Base-by-base conservation (phyloP, 2,329 filamentous ascomycete species). In the Aspergillus quadrilineatus region DNA sequence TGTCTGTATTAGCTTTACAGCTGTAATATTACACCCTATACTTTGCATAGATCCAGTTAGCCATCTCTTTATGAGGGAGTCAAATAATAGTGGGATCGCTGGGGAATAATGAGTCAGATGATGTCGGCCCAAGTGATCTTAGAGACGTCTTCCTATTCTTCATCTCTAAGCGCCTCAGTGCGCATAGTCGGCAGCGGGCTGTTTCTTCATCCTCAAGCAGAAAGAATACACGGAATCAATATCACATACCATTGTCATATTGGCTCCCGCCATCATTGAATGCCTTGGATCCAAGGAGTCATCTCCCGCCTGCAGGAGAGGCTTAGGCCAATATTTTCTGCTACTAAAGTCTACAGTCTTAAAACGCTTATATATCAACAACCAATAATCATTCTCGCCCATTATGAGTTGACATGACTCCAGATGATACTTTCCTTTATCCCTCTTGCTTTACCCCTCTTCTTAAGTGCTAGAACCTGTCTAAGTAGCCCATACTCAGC, bases 81-180 rank as follows among this genome's bases (percentile, higher is more conserved):
- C 5, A 5, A 14, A 37, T 2, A 4, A 37, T 12, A 37, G 14
- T 5, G 14, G 2, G 34, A 14, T 37, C 22, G 14, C 14, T 14
- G 12, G 14, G 10, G 34, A 14, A 34, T 36, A 41, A 12, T 50
- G 57, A 50, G 53, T 61, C 57, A 58, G 60, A 50, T 49, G 60
- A 61, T 60, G 60, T 61, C 57, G 60, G 58, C 60, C 58, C 59
- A 36, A 44, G 39, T 39, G 6, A 46, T 37, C 52, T 51, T 58
- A 56, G 53, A 61, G 57, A 60, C 28, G 53, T 50, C 57, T 61
- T 60, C 59, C 55, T 55, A 47, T 55, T 50, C 44, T 43, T 56
- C 57, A 59, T 61, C 57, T 60, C 57, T 49, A 61, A 57, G 59
- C 36, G 59, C 59, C 55, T 57, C 59, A 60, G 44, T 47, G 59